phyloP scores from a whole-genome alignment of 257 asterid genomes.

The Prunella vulgaris region DNA sequence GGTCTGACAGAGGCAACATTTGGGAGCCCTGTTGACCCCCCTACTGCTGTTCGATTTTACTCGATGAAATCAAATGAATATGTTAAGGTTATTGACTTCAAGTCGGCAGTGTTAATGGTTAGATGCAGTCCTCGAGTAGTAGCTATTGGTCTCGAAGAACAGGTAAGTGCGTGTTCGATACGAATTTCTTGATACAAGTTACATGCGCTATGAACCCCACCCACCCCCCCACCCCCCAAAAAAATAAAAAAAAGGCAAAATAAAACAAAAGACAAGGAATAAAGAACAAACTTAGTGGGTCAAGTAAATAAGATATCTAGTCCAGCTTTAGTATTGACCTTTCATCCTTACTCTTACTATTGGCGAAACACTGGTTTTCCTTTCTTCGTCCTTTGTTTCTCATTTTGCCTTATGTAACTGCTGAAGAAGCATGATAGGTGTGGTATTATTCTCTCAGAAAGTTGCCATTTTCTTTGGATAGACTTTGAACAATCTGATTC shows the following conservation, averaged over 20 bases:
- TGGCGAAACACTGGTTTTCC: neutral
- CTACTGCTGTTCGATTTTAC: slow-evolving; percentile 61
- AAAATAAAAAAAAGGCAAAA: neutral
- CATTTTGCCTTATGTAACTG: neutral
- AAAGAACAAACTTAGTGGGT: neutral
- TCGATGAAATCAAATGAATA: slow-evolving; percentile 58
- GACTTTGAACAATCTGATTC: slow-evolving; percentile 6
- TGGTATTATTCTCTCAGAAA: slow-evolving; percentile 3
- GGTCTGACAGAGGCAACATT: slow-evolving; percentile 35
- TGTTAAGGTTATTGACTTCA: slow-evolving; percentile 53
- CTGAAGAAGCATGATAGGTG: slow-evolving; percentile 14
- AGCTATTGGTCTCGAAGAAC: slow-evolving; percentile 76
- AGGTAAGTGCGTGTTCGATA: slow-evolving; percentile 37
- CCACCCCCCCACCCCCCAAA: neutral
- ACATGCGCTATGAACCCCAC: neutral
- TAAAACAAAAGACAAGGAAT: neutral
- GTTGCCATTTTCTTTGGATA: neutral
- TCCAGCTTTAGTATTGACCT: neutral
- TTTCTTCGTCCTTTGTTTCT: neutral
- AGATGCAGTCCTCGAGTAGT: slow-evolving; percentile 63
- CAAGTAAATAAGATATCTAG: neutral
- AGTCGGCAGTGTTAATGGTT: slow-evolving; percentile 62
- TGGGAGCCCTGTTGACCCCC: slow-evolving; percentile 41
- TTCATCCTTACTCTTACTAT: neutral
- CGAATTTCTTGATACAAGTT: neutral